Base-by-base conservation (phyloP, 108 stramenopile species). In the Nitzschia sp. region DNA sequence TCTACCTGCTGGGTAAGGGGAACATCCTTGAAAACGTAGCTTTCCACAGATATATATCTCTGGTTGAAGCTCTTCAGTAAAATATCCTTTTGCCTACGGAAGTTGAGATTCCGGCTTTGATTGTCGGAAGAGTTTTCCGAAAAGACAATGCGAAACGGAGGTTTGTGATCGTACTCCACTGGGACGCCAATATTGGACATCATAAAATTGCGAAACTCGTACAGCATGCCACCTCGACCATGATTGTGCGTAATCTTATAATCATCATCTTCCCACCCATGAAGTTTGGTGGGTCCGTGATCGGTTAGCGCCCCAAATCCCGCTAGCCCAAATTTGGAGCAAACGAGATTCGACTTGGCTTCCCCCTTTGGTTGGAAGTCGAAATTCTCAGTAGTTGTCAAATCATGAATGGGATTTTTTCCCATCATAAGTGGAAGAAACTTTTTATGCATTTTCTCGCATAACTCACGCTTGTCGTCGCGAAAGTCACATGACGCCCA, bases 181-280 rank as follows among this genome's bases (percentile, higher is more conserved):
- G 63, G 55, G 1, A 85, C 56, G 2, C 80, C 81, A 11, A 82
- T 66, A 59, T 86, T 86, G 19, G 36, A 31, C 70, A 87, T 25
- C 79, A 84, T 77, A 42, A 64, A 87, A 53, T 80, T 74, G 29
- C 83, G 81, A 71, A 87, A 87, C 24, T 78, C 75, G 54, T 75
- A 77, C 42, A 87, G 32, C 61, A 66, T 45, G 0, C 71, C 77
- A 54, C 86, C 86, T 38, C 83, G 64, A 36, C 83, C 83, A 64
- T 71, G 65, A 26, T 84, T 84, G 49, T 80, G 77, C 3, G 81
- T 80, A 21, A 60, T 36, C 59, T 73, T 33, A 56, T 79, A 87
- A 54, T 87, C 86, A 18, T 63, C 42, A 23, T 70, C 54, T 8
- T 78, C 71, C 82, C 84, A 83, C 36, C 87, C 87, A 71, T 88